A percentile compares a stretch with the other conserved stretches of the same genome.
These are phyloP conservation scores for Prunus dulcis DNA, from an alignment of 306 rosid genomes.

Conservation along the genomic window DNA sequence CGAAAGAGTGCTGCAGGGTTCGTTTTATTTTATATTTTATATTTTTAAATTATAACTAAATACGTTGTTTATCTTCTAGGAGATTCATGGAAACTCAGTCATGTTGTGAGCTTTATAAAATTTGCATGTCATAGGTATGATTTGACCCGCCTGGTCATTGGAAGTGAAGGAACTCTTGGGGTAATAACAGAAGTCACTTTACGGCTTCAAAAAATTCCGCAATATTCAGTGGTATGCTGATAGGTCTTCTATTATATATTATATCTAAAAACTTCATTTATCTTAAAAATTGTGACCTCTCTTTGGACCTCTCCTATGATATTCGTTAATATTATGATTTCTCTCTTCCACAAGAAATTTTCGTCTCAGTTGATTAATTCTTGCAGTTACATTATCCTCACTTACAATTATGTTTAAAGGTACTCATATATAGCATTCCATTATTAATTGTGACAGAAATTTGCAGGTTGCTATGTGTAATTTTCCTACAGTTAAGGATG, in stretches of 20 bases:
- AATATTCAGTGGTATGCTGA: slow-evolving; percentile 70
- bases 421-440: neutral
- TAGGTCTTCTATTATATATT: neutral
- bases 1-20: slow-evolving; percentile 98
- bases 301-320: neutral
- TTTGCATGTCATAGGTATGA: slow-evolving; percentile 61
- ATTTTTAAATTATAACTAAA: too few species aligned
- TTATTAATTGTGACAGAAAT: slow-evolving; percentile 20
- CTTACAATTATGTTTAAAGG: slow-evolving; percentile 15
- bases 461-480: slow-evolving; percentile 96
- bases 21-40: slow-evolving; percentile 4
- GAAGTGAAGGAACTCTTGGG: slow-evolving; percentile 99
- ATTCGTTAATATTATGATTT: neutral
- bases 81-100: neutral
- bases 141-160: slow-evolving; percentile 89
- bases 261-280: neutral
- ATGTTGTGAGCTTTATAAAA: slow-evolving; percentile 5
- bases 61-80: neutral
- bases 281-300: neutral
- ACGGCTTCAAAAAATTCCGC: slow-evolving; percentile 86
- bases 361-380: slow-evolving; percentile 4
- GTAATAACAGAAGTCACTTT: slow-evolving; percentile 87
- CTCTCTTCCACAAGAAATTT: neutral
- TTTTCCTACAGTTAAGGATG: slow-evolving; percentile 86
- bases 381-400: neutral